Evolutionary conservation across 2,329 filamentous ascomycete genomes (phyloP).

Genomic region (Aspergillus phoenicis): DNA sequence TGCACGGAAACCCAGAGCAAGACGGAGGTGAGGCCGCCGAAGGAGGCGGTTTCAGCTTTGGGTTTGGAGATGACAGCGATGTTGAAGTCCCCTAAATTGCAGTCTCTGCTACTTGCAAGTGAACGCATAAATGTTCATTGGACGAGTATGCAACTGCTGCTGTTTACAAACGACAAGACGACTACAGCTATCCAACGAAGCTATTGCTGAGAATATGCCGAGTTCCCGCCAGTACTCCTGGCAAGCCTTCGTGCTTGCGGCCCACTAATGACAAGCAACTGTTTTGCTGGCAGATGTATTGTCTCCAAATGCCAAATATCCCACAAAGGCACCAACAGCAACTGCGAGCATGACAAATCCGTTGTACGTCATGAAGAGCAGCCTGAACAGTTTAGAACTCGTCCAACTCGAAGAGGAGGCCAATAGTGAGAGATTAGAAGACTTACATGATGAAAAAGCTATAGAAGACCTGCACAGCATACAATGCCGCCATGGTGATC

Average conservation of each 20-base stretch:
- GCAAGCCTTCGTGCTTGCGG: not conserved
- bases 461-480: constrained; percentile 95
- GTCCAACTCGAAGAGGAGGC: constrained; percentile 1
- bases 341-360: constrained; percentile 96
- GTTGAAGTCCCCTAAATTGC: constrained; percentile 50
- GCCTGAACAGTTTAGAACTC: constrained; percentile 56
- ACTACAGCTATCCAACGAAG: not conserved
- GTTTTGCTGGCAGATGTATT: constrained; percentile 74
- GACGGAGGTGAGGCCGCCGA: constrained; percentile 25
- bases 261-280: constrained; percentile 78
- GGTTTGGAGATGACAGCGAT: constrained; percentile 61
- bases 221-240: not conserved
- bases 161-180: constrained; percentile 1
- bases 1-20: constrained; percentile 57
- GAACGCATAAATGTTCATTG: constrained; percentile 3
- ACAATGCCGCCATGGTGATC: constrained; percentile 77
- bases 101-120: not conserved
- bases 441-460: constrained; percentile 99
- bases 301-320: constrained; percentile 80
- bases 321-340: constrained; percentile 82
- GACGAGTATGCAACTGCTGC: constrained; percentile 5
- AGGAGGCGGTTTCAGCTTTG: constrained; percentile 63
- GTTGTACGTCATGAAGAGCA: constrained; percentile 99
- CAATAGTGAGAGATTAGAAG: not conserved
- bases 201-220: not conserved